Base-by-base conservation (phyloP, 352 stramenopile genomes). In the Elongisporangium undulatum region DNA sequence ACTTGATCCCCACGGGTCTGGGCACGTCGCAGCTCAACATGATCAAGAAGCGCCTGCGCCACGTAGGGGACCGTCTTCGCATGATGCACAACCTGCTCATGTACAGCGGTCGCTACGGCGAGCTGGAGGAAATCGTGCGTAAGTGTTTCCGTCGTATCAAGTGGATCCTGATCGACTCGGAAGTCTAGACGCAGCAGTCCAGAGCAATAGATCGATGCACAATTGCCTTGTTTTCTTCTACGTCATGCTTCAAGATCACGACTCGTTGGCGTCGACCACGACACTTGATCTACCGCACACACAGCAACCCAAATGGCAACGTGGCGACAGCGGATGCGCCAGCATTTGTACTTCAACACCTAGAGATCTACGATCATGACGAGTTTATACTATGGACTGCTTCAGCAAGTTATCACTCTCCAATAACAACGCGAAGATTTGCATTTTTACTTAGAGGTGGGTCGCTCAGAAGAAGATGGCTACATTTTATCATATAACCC, bases 71-170 rank as follows among this genome's bases (percentile, higher is more conserved):
- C 59, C 85, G 89, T 15, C 72, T 96, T 16, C 80, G 87, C 41
- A 69, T 96, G 55, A 94, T 94, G 79, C 85, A 94, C 67, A 96
- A 96, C 72, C 68, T 95, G 67, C 79, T 96, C 62, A 94, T 94
- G 80, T 89, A 93, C 72, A 92, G 82, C 52, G 83, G 85, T 24
- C 84, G 89, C 45, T 95, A 82, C 64, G 82, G 84, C 24, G 71
- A 90, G 48, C 66, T 96, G 34, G 85, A 95, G 59, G 85, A 95
- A 61, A 94, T 96, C 52, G 86, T 96, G 55, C 87, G 89, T 41
- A 96, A 96, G 70, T 94, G 84, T 76, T 96, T 95, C 73, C 84
- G 85, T 59, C 87, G 89, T 62, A 94, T 96, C 71, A 95, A 94
- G 70, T 96, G 89, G 86, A 96, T 96, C 70, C 74, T 96, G 26